Conservation (phyloP, 2,329 filamentous ascomycete genomes). For the Talaromyces sp. region DNA sequence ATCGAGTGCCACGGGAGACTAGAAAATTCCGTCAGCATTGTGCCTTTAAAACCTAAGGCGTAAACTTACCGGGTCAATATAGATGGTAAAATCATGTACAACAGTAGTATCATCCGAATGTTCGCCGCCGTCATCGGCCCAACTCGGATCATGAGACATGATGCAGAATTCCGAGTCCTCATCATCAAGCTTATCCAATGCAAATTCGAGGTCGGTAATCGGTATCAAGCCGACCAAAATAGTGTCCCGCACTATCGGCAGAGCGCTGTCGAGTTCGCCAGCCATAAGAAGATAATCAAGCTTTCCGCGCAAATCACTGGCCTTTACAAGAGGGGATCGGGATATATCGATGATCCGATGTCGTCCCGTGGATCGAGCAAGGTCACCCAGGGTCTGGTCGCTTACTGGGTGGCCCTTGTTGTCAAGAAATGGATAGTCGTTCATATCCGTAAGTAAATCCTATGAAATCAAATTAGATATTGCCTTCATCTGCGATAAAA, state of each 20-base stretch:
- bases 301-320: conserved; percentile 69
- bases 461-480: conserved; percentile 25
- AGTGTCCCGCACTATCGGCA: conserved; percentile 75
- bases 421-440: conserved; percentile 94
- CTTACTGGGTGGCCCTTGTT: conserved; percentile 85
- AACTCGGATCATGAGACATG: conserved; percentile 58
- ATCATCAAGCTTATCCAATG: conserved; percentile 74
- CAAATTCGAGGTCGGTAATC: conserved; percentile 87
- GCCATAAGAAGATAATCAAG: conserved; percentile 74
- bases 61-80: conserved; percentile 73
- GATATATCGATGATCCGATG: conserved; percentile 86
- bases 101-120: conserved; percentile 49
- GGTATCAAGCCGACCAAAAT: conserved; percentile 86
- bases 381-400: conserved; percentile 80
- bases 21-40: conserved; percentile 10
- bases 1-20: conserved; percentile 82
- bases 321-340: conserved; percentile 70
- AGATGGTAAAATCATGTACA: conserved; percentile 80
- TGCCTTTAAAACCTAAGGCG: not conserved
- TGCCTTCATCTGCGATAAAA: too few species aligned
- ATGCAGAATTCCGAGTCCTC: conserved; percentile 68
- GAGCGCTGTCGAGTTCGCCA: conserved; percentile 85
- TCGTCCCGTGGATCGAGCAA: conserved; percentile 67
- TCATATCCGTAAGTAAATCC: conserved; percentile 93
- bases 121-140: conserved; percentile 41